Evolutionary conservation across 2,329 filamentous ascomycete species (phyloP), one percentile per base, ranked within the genome.

Genomic region (Fonsecaea multimorphosa): DNA sequence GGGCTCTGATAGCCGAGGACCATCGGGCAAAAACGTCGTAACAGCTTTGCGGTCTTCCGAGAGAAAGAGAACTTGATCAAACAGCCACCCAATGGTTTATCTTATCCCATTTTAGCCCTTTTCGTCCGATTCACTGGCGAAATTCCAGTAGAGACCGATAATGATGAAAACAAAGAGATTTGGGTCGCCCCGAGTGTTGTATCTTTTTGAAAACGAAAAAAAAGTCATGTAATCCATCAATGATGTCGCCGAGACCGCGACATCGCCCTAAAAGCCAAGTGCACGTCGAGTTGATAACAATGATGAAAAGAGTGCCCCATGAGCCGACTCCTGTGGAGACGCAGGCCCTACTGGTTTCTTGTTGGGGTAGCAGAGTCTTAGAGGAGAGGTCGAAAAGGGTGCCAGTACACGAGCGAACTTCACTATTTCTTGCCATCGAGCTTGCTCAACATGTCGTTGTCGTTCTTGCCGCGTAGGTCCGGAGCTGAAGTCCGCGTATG

Each of bases 401-500:
- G 38, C 16, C 16, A 40, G 51, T 24, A 34, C 22, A 55, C 55
- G 24, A 31, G 31, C 51, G 29, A 31, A 16, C 4, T 19, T 22
- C 19, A 27, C 34, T 70, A 71, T 63, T 72, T 72, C 67, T 72
- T 72, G 67, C 71, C 68, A 57, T 72, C 71, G 12, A 72, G 69
- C 53, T 72, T 72, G 68, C 61, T 83, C 44, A 83, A 76, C 81
- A 83, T 83, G 63, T 82, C 79, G 66, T 79, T 83, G 71, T 83
- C 81, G 31, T 78, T 80, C 64, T 77, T 81, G 46, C 78, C 79
- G 32, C 81, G 78, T 29, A 77, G 66, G 27, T 70, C 68, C 12
- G 67, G 54, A 27, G 34, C 38, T 4, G 51, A 58, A 31, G 52
- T 59, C 29, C 69, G 46, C 36, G 76, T 79, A 58, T 64, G 63